Conservation (phyloP, 352 stramenopile genomes). For the Plasmopara viticola region DNA sequence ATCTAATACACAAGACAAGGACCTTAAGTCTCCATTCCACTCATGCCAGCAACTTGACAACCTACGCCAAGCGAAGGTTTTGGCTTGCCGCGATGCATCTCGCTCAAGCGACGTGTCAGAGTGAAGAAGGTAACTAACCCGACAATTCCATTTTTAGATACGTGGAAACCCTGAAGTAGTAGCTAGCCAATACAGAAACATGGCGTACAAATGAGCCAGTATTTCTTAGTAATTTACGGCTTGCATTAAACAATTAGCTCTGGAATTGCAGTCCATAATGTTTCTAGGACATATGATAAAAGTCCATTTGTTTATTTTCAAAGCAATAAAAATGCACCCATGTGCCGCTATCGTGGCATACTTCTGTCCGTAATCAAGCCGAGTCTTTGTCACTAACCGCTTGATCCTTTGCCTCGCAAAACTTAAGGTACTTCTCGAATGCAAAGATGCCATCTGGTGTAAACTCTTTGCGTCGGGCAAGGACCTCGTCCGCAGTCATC, state of each 20-base stretch:
- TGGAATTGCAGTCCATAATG: too few species aligned
- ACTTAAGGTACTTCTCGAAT: constrained; percentile 62
- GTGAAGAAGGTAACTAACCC: constrained; percentile 1
- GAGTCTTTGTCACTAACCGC: not conserved
- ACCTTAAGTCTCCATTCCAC: not conserved
- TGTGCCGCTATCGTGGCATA: not conserved
- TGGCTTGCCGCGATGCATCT: constrained; percentile 58
- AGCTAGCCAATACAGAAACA: too few species aligned
- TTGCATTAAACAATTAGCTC: too few species aligned
- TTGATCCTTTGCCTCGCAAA: constrained; percentile 10
- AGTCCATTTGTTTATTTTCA: too few species aligned
- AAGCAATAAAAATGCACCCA: too few species aligned
- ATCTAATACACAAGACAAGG: constrained; percentile 24
- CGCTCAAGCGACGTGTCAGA: constrained; percentile 4
- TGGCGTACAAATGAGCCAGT: too few species aligned
- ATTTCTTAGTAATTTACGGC: too few species aligned
- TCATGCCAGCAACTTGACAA: not conserved
- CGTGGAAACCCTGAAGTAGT: too few species aligned
- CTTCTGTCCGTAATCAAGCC: too few species aligned
- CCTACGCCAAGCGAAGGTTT: constrained; percentile 57
- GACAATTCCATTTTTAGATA: too few species aligned
- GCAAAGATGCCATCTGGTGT: constrained; percentile 78
- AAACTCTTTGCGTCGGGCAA: constrained; percentile 51
- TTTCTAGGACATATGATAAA: too few species aligned
- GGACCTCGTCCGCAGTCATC: constrained; percentile 69